Percentiles rank a stretch among this genome's conserved stretches.
phyloP scores from a whole-genome alignment of 1,139 yeast genomes.

The Taphrina wiesneri region DNA sequence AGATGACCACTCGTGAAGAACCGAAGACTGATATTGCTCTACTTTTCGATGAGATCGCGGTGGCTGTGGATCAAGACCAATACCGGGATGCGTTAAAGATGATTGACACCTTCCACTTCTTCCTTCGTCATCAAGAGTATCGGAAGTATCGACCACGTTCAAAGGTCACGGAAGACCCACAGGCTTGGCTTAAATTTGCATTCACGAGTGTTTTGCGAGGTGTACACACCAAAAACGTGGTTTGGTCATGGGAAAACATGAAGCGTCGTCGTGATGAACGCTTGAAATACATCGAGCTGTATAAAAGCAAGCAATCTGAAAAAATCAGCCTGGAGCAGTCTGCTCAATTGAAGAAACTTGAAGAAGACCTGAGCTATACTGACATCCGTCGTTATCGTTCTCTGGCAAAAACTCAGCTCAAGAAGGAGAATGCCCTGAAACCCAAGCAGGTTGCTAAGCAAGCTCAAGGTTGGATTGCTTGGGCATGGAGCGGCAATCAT shows the following conservation, averaged over 20 bases:
- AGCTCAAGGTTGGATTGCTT: constrained; percentile 44
- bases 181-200: constrained; percentile 78
- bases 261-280: constrained; percentile 71
- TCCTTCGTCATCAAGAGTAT: constrained; percentile 71
- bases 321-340: constrained; percentile 46
- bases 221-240: constrained; percentile 74
- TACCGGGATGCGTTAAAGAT: constrained; percentile 81
- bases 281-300: constrained; percentile 63
- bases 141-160: constrained; percentile 64
- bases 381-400: constrained; percentile 84
- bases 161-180: constrained; percentile 66
- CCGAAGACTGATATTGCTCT: constrained; percentile 66
- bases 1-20: constrained; percentile 67
- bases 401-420: constrained; percentile 65
- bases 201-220: constrained; percentile 72
- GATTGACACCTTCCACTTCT: constrained; percentile 78
- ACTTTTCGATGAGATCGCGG: constrained; percentile 81
- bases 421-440: constrained; percentile 54
- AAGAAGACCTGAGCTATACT: constrained; percentile 64
- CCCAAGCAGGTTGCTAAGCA: constrained; percentile 34
- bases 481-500: constrained; percentile 47
- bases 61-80: constrained; percentile 80
- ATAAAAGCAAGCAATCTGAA: constrained; percentile 57
- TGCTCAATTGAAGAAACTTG: constrained; percentile 55
- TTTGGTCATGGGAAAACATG: constrained; percentile 88